Evolutionary conservation across 345 rosid genomes (phyloP).

Genomic region (Pugionium dolabratum): DNA sequence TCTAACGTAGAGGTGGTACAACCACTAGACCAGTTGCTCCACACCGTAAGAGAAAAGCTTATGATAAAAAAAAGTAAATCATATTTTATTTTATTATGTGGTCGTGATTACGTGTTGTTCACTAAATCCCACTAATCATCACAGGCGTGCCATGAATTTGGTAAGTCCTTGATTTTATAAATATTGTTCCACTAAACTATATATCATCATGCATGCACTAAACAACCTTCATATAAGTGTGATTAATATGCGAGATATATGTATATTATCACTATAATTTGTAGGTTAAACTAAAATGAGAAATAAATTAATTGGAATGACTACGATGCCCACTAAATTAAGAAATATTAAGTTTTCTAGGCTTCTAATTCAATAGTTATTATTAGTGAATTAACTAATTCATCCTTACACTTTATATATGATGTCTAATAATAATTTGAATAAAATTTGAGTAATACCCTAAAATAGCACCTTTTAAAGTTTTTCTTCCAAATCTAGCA

Average conservation of each 20-base stretch:
- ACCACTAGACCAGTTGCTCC: too few species aligned
- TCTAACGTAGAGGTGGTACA: too few species aligned
- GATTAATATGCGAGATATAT: conserved; percentile 1
- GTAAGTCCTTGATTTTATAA: conserved; percentile 11
- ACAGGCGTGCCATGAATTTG: conserved; percentile 33
- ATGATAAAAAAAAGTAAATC: conserved; percentile 2
- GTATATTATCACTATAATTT: conserved; percentile 1
- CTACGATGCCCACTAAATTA: too few species aligned
- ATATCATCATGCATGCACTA: conserved; percentile 14
- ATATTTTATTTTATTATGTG: conserved; percentile 12
- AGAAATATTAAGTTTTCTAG: neutral
- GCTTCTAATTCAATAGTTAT: neutral
- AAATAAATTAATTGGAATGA: too few species aligned
- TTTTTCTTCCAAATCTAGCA: too few species aligned
- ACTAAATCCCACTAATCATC: conserved; percentile 35
- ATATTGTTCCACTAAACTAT: conserved; percentile 18
- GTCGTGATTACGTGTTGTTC: conserved; percentile 35
- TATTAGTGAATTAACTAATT: too few species aligned
- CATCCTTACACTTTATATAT: too few species aligned
- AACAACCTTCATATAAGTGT: conserved; percentile 1
- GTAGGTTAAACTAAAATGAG: neutral
- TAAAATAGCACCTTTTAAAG: too few species aligned
- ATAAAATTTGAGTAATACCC: too few species aligned
- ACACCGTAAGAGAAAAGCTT: neutral
- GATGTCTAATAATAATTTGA: too few species aligned